Base-by-base conservation (phyloP, 306 rosid species). In the Aeschynomene evenia region DNA sequence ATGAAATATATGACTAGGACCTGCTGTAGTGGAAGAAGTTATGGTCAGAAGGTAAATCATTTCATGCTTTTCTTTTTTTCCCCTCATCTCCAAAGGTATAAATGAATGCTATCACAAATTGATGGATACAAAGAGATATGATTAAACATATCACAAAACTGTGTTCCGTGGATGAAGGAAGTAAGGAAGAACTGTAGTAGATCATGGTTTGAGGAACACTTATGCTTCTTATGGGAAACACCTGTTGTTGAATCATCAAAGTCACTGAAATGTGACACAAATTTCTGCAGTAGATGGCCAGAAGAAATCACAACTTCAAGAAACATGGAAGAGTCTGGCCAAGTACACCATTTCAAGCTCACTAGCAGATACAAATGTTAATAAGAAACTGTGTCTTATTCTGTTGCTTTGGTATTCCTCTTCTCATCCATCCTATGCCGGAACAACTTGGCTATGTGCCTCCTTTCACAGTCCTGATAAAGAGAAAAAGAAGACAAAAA, bases 381-480 rank as follows among this genome's bases (percentile, higher is more conserved):
- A 67, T 3, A 6, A 52, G n/a, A 49, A 77, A 37, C 55, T 74
- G 19, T 28, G 60, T 46, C 66, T 82, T 72, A 85, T 75, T 77
- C 77, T 0, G 61, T 74, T 61, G 65, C 72, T 39, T 55, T 74
- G 34, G 37, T 39, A 15, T 23, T 62, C 66, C 76, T 79, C 85
- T 81, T 94, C 80, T 93, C 97, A 5, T 88, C 86, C 34, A 79
- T 36, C 70, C 98, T 90, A 82, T 94, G 98, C 49, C 71, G 98
- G 77, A 85, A 94, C 76, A 94, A 81, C 81, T 94, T 94, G 11
- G 98, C 95, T 63, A 90, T 90, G 81, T 85, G 71, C 81, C 98
- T 86, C 80, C 98, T 86, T 77, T 94, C 98, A 18, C 97, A 94
- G 51, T 94, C 98, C 97, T 94, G 89, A 67, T 2, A 26, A 26